These are phyloP conservation scores for Pyrus betulifolia DNA, from an alignment of 306 rosid species.

Conservation along the genomic window DNA sequence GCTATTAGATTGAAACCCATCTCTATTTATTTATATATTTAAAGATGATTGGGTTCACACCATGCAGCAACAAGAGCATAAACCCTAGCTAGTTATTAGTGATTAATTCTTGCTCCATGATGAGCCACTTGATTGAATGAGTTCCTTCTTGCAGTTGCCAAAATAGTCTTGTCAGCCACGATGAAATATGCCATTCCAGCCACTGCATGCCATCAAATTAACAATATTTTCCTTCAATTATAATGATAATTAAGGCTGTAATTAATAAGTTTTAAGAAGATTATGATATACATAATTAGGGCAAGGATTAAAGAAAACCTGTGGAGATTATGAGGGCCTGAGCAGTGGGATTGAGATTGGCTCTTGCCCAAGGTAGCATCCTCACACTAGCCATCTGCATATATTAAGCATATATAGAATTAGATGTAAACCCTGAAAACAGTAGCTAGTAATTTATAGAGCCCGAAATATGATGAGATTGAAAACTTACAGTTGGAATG, in stretches of 20 bases:
- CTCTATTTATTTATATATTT: constrained; percentile 17
- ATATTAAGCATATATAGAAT: not conserved
- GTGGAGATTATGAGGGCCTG: constrained; percentile 96
- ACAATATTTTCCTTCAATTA: not conserved
- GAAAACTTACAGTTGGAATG: constrained; percentile 68
- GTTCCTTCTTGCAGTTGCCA: constrained; percentile 92
- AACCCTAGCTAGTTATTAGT: not conserved
- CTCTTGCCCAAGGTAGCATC: constrained; percentile 97
- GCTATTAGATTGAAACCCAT: constrained; percentile 9
- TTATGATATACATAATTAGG: not conserved
- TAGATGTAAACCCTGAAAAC: not conserved
- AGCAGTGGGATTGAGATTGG: constrained; percentile 84
- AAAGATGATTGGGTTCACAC: constrained; percentile 12
- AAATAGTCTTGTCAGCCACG: constrained; percentile 93
- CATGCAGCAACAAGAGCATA: not conserved
- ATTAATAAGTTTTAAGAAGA: not conserved
- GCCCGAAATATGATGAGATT: not conserved
- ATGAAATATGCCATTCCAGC: constrained; percentile 98
- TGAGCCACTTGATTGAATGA: constrained; percentile 53
- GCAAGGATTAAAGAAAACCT: constrained; percentile 31
- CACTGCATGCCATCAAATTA: constrained; percentile 34
- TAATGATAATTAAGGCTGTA: not conserved
- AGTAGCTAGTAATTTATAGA: not conserved
- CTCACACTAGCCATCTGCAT: constrained; percentile 87
- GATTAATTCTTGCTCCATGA: constrained; percentile 23